Evolutionary conservation across 768 basidiomycete genomes (phyloP).

Genomic region (Serendipita sp.): DNA sequence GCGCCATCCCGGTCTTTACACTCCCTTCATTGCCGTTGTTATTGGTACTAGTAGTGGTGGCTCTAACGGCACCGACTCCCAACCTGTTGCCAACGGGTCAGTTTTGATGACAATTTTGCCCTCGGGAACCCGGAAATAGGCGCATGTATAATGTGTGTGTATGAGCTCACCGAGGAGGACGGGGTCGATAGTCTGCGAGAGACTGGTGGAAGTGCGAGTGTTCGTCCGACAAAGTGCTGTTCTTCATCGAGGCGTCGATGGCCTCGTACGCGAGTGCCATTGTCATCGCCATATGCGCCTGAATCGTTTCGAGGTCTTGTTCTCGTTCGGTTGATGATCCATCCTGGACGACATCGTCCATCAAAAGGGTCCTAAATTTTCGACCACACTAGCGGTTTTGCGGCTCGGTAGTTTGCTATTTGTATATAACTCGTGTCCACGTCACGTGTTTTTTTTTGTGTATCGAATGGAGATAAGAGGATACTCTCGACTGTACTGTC

Average conservation of each 20-base stretch:
- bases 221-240: constrained; percentile 23
- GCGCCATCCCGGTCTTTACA: constrained; percentile 30
- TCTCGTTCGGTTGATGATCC: no score
- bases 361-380: no score
- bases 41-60: constrained; percentile 14
- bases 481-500: no score
- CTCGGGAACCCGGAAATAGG: constrained; percentile 6
- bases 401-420: neutral
- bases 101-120: neutral
- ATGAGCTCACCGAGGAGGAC: constrained; percentile 46
- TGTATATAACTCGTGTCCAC: no score
- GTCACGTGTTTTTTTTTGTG: no score
- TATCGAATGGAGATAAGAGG: no score
- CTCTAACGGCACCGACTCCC: constrained; percentile 45
- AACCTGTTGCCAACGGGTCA: constrained; percentile 28
- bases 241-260: constrained; percentile 62
- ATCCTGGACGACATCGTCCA: no score
- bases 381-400: no score
- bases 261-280: constrained; percentile 62
- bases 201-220: constrained; percentile 22
- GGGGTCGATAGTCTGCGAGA: constrained; percentile 48
- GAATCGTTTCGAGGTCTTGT: constrained; percentile 47
- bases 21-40: no score
- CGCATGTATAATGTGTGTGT: no score
- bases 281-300: constrained; percentile 70